A percentile compares a stretch with the other conserved stretches of the same genome.
phyloP scores from a whole-genome alignment of 129 eudicot species.

The Escallonia herrerae region DNA sequence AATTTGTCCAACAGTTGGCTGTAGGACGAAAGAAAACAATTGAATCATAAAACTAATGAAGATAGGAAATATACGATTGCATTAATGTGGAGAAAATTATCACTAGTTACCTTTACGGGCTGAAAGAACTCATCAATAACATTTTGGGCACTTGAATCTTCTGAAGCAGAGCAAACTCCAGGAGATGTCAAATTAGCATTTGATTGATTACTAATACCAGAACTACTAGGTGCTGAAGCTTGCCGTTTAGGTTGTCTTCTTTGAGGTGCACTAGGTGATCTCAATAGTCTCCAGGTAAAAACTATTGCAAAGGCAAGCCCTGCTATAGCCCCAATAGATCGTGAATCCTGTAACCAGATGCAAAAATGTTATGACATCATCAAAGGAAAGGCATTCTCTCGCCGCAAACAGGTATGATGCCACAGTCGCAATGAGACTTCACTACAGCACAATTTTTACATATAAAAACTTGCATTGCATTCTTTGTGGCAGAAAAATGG shows the following conservation, averaged over 20 bases:
- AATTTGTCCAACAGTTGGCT: conserved; percentile 90
- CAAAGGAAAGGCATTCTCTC: no score
- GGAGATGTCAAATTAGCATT: conserved; percentile 32
- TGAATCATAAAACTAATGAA: background rate
- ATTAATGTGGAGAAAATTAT: background rate
- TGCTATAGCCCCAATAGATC: conserved; percentile 72
- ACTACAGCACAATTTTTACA: no score
- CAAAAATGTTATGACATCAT: background rate
- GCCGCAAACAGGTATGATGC: no score
- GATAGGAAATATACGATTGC: background rate
- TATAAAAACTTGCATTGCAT: no score
- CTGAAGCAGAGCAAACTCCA: conserved; percentile 38
- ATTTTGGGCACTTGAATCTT: conserved; percentile 62
- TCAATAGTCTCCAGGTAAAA: conserved; percentile 66
- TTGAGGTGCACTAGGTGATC: conserved; percentile 65
- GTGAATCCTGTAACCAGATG: conserved; percentile 52
- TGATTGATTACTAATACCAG: conserved; percentile 40
- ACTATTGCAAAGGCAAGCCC: conserved; percentile 80
- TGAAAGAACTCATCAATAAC: conserved; percentile 82
- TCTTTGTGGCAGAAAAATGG: no score
- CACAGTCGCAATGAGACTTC: no score
- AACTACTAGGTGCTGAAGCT: conserved; percentile 48
- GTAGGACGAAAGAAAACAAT: conserved; percentile 19
- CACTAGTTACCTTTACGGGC: conserved; percentile 55
- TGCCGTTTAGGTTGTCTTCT: conserved; percentile 75